Evolutionary conservation across 2,329 filamentous ascomycete genomes (phyloP).

Genomic region (Cercospora sp.): DNA sequence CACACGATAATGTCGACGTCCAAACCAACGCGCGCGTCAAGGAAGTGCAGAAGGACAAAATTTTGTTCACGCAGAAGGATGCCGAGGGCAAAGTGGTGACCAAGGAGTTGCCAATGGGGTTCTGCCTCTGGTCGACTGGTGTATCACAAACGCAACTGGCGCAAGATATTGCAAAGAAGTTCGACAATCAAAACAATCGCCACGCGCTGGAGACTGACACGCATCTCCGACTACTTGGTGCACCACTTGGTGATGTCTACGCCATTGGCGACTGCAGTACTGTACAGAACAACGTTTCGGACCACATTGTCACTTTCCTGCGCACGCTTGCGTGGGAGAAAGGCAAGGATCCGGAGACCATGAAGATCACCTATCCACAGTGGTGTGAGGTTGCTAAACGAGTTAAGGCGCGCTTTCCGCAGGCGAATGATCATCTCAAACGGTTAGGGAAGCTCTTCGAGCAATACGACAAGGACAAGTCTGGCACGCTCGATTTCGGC

Average conservation of each 20-base stretch:
- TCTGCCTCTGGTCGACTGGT: constrained; percentile 97
- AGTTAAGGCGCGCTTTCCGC: constrained; percentile 86
- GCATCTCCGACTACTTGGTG: constrained; percentile 83
- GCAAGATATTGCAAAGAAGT: constrained; percentile 72
- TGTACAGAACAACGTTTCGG: constrained; percentile 94
- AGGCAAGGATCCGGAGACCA: constrained; percentile 83
- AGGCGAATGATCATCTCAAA: constrained; percentile 81
- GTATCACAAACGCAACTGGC: constrained; percentile 82
- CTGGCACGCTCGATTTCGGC: constrained; percentile 88
- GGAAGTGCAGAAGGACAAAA: constrained; percentile 79
- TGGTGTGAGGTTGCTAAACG: constrained; percentile 83
- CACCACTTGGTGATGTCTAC: constrained; percentile 91
- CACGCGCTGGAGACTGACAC: constrained; percentile 94
- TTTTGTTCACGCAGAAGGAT: constrained; percentile 82
- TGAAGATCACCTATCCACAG: constrained; percentile 82
- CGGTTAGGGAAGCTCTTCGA: constrained; percentile 88
- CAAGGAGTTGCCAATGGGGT: constrained; percentile 93
- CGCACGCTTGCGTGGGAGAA: constrained; percentile 88
- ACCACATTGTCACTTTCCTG: constrained; percentile 87
- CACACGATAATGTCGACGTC: constrained; percentile 86
- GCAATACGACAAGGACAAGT: constrained; percentile 89
- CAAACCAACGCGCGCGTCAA: constrained; percentile 91
- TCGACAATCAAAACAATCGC: constrained; percentile 78
- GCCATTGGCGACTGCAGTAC: constrained; percentile 95
- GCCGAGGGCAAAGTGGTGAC: constrained; percentile 72